Evolutionary conservation across 768 basidiomycete genomes (phyloP).

Genomic region (Suillus tomentosus): DNA sequence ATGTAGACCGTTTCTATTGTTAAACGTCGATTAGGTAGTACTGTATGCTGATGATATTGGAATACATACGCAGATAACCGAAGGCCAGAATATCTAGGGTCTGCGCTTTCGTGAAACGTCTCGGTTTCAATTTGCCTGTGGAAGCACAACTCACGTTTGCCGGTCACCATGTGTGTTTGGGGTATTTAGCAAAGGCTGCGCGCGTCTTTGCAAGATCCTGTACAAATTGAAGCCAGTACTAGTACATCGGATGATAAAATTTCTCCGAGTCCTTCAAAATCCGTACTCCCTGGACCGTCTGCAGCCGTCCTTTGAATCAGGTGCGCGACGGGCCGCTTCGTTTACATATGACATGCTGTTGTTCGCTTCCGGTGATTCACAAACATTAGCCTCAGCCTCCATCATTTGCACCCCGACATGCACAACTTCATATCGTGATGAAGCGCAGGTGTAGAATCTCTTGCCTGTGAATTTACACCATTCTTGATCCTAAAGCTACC

Average conservation of each 20-base stretch:
- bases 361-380: neutral
- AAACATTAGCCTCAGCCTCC: neutral
- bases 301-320: neutral
- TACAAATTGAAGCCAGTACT: neutral
- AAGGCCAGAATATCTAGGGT: neutral
- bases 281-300: neutral
- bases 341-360: neutral
- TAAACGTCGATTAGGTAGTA: slow-evolving; percentile 12
- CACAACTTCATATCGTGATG: neutral
- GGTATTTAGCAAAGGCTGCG: neutral
- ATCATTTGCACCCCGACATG: neutral
- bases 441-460: neutral
- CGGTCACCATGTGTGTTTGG: neutral
- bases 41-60: slow-evolving; percentile 3
- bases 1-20: slow-evolving; percentile 9
- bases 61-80: neutral
- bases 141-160: neutral
- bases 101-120: neutral
- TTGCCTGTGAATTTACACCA: neutral
- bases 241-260: neutral
- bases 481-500: too few relatives aligned
- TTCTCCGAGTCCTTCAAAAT: neutral
- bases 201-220: neutral
- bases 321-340: neutral
- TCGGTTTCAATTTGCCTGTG: neutral